These are phyloP conservation scores for Neurospora sp. DNA, from an alignment of 495 filamentous ascomycete genomes.

Conservation along the genomic window DNA sequence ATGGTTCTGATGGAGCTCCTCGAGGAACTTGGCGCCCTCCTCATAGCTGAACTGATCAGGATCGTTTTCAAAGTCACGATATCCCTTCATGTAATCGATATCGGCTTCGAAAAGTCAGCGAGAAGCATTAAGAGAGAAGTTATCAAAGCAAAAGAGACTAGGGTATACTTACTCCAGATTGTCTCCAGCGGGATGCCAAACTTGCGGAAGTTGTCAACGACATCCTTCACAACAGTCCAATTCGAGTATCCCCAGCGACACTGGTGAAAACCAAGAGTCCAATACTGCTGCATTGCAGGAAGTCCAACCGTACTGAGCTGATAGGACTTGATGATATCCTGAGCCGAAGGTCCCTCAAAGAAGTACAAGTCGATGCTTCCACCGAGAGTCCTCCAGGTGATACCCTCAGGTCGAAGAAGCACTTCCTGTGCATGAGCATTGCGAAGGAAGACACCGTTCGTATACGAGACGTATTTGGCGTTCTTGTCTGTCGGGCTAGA, in stretches of 20 bases:
- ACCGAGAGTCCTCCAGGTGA: constrained; percentile 74
- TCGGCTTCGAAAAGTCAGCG: constrained; percentile 48
- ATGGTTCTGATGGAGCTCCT: constrained; percentile 50
- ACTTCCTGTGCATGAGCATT: constrained; percentile 75
- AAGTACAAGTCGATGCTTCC: constrained; percentile 80
- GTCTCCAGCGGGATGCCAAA: constrained; percentile 73
- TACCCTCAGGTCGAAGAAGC: constrained; percentile 48
- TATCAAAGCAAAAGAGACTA: neutral
- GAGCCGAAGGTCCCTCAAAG: constrained; percentile 60
- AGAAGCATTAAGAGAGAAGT: constrained; percentile 31
- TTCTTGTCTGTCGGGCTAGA: constrained; percentile 42
- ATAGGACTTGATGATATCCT: constrained; percentile 62
- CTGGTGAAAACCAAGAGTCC: constrained; percentile 77
- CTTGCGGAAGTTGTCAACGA: constrained; percentile 62
- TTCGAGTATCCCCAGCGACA: constrained; percentile 77
- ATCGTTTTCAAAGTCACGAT: constrained; percentile 66
- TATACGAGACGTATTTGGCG: constrained; percentile 51
- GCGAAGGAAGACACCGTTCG: constrained; percentile 75
- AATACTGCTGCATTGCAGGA: constrained; percentile 82
- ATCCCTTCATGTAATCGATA: constrained; percentile 70
- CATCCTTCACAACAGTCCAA: constrained; percentile 63
- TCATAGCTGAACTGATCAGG: constrained; percentile 52
- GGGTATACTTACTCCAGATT: constrained; percentile 47
- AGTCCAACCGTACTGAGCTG: constrained; percentile 56
- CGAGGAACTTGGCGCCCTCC: constrained; percentile 56